Percentiles rank a stretch among this genome's conserved stretches.
Conservation (phyloP, 495 filamentous ascomycete species). For the Penicillium parvum region DNA sequence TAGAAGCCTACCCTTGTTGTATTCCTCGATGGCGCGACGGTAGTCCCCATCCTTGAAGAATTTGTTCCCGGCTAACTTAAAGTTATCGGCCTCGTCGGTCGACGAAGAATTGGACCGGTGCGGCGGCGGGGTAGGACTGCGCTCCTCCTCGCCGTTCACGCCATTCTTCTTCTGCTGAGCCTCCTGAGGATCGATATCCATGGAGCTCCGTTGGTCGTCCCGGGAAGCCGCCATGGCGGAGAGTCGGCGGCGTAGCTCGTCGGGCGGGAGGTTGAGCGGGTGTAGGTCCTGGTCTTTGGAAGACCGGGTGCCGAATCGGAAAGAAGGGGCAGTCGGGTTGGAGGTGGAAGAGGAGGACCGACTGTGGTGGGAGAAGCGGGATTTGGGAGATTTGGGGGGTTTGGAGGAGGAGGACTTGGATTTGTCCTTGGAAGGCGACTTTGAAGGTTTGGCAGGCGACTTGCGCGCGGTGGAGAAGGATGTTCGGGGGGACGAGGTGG, state of each 20-base stretch:
- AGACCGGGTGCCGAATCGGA: constrained; percentile 30
- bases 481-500: constrained; percentile 17
- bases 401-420: constrained; percentile 18
- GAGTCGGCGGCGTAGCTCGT: constrained; percentile 67
- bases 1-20: constrained; percentile 75
- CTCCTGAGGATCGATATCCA: constrained; percentile 75
- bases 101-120: constrained; percentile 58
- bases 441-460: constrained; percentile 23
- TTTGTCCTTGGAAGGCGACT: constrained; percentile 22
- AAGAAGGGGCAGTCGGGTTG: constrained; percentile 14
- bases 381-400: constrained; percentile 25
- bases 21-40: constrained; percentile 78
- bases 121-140: constrained; percentile 73
- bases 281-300: constrained; percentile 67
- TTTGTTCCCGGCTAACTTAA: constrained; percentile 90
- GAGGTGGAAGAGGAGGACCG: constrained; percentile 33
- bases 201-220: constrained; percentile 55
- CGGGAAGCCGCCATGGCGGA: constrained; percentile 66
- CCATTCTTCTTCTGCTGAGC: constrained; percentile 50
- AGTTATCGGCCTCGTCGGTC: constrained; percentile 73
- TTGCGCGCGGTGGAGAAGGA: constrained; percentile 26
- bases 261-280: constrained; percentile 81
- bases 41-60: constrained; percentile 93
- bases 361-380: constrained; percentile 31
- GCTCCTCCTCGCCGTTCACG: constrained; percentile 48